phyloP scores from a whole-genome alignment of 2,329 filamentous ascomycete species.

The Talaromyces sp. region DNA sequence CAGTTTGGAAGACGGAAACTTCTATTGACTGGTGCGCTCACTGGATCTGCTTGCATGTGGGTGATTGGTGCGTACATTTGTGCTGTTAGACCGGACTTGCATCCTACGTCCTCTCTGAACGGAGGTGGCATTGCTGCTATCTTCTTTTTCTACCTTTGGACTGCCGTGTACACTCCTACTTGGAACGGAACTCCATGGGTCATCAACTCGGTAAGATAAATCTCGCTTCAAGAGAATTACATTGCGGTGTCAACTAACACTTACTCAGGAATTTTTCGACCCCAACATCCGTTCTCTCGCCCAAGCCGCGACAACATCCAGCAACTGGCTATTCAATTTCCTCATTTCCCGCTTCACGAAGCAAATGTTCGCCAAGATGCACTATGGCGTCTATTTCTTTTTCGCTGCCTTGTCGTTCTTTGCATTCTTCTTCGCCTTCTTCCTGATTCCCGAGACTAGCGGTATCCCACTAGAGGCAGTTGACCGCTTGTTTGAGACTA shows the following conservation, averaged over 20 bases:
- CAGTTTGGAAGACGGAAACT: constrained; percentile 60
- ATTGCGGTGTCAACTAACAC: neutral
- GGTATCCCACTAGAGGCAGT: constrained; percentile 50
- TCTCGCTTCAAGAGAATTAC: neutral
- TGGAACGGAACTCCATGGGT: neutral
- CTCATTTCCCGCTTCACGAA: constrained; percentile 37
- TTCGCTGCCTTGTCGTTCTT: constrained; percentile 62
- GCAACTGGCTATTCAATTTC: constrained; percentile 38
- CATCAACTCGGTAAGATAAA: neutral
- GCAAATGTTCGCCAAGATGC: constrained; percentile 41
- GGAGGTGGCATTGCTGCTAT: neutral
- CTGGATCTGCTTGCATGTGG: constrained; percentile 51
- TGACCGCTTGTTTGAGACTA: constrained; percentile 57
- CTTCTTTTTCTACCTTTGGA: neutral
- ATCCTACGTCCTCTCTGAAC: constrained; percentile 19
- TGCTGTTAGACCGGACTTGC: constrained; percentile 30
- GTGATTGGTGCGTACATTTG: constrained; percentile 39
- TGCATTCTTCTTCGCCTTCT: constrained; percentile 28
- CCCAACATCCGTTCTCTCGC: constrained; percentile 66
- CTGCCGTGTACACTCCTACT: neutral
- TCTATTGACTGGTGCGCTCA: constrained; percentile 62
- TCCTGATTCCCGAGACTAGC: neutral
- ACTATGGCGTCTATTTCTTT: constrained; percentile 67
- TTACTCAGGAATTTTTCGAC: constrained; percentile 62
- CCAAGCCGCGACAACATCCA: constrained; percentile 60